Evolutionary conservation across 164 flowering plant genomes (phyloP).

Genomic region (Buxus sempervirens): DNA sequence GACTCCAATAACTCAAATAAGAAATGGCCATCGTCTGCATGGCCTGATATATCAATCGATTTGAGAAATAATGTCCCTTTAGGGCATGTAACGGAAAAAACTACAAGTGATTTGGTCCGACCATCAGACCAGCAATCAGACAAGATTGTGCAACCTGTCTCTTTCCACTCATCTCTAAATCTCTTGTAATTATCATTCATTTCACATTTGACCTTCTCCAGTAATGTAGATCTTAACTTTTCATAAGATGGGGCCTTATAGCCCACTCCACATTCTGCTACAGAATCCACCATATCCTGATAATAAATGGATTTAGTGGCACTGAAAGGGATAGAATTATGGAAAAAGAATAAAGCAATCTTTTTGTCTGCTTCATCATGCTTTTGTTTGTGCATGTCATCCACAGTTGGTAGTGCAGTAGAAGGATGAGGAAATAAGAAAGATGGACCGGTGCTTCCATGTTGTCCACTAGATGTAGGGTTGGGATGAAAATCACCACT

Average conservation of each 20-base stretch:
- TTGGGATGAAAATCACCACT: conserved; percentile 58
- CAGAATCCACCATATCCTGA: conserved; percentile 65
- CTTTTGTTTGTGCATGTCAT: conserved; percentile 48
- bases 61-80: conserved; percentile 60
- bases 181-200: conserved; percentile 37
- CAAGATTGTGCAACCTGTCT: conserved; percentile 64
- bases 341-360: conserved; percentile 60
- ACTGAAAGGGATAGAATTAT: conserved; percentile 55
- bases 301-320: conserved; percentile 61
- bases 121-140: conserved; percentile 59
- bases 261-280: conserved; percentile 59
- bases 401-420: conserved; percentile 34
- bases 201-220: conserved; percentile 55
- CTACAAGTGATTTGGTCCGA: conserved; percentile 37
- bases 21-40: conserved; percentile 46
- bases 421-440: conserved; percentile 46
- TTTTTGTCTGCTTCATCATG: conserved; percentile 57
- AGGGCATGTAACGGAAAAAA: conserved; percentile 50
- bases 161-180: conserved; percentile 54
- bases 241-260: conserved; percentile 61
- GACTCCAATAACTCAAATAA: conserved; percentile 58
- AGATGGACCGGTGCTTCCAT: conserved; percentile 54
- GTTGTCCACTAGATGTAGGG: conserved; percentile 54
- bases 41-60: conserved; percentile 55
- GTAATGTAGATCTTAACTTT: conserved; percentile 40